Conservation (phyloP, 352 stramenopile species). For the Phytophthora constricta region DNA sequence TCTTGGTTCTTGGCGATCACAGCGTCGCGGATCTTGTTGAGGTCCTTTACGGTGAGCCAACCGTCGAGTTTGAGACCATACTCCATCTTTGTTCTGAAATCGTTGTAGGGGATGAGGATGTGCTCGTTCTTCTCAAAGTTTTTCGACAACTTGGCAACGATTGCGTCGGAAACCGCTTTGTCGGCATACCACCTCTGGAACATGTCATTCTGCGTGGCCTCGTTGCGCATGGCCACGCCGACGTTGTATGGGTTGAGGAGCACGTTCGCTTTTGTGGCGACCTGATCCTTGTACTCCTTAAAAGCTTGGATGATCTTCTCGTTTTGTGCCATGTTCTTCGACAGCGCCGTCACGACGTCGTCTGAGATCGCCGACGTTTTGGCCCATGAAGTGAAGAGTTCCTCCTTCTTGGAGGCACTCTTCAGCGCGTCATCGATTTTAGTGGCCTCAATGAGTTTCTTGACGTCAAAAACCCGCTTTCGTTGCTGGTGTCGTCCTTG, state of each 20-base stretch:
- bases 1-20: too few species aligned
- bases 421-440: background rate
- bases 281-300: background rate
- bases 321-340: background rate
- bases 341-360: background rate
- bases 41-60: slow-evolving; percentile 3
- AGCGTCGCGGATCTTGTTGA: background rate
- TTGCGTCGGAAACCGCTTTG: background rate
- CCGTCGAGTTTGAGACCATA: background rate
- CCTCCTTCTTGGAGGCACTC: background rate
- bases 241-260: slow-evolving; percentile 5
- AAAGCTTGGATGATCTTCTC: background rate
- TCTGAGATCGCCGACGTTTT: background rate
- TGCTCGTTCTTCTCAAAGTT: slow-evolving; percentile 9
- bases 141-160: background rate
- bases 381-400: background rate
- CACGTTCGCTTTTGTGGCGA: background rate
- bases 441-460: background rate
- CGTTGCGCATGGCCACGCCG: background rate
- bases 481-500: too few species aligned
- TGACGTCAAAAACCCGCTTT: too few species aligned
- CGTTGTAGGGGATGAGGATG: slow-evolving; percentile 3
- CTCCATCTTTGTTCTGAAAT: background rate
- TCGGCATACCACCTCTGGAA: slow-evolving; percentile 6
- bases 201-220: background rate